Base-by-base conservation (phyloP, 257 asterid species). In the Primulina eburnea region DNA sequence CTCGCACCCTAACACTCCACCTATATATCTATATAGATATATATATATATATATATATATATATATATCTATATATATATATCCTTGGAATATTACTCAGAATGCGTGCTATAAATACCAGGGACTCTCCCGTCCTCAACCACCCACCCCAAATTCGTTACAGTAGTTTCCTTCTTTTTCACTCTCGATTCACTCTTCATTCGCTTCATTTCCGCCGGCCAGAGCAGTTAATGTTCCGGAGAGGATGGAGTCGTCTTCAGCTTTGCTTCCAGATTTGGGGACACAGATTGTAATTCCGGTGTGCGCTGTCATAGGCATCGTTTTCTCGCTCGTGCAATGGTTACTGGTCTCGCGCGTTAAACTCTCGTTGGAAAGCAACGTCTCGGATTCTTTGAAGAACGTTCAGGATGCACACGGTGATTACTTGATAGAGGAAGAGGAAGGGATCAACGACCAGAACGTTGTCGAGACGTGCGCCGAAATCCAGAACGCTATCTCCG, bases 371-470 rank as follows among this genome's bases (percentile, higher is more conserved):
- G 75, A 55, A 4, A 52, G 6, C 2, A 76, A 78, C 6, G 75
- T 34, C 6, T 77, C 72, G 58, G 12, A 82, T 64, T 62, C 81
- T 14, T 69, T 71, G 5, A 76, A 75, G 64, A 81, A 75, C 58
- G 82, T 77, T 35, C 87, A 82, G 69, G 87, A 92, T 75, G 96
- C 85, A 18, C 83, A 79, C 79, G 67, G 62, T 26, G 95, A 88
- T n/a, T 80, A 58, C 76, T 72, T 92, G 85, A 92, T 92, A 73
- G 97, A 92, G 73, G 97, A 91, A 71, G 97, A 91, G 83, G 97
- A 92, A 43, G 97, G 96, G 17, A 60, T 87, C 43, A 78, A 81
- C 67, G 96, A 84, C 65, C 90, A 84, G 2, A 77, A 72, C 84
- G 90, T 87, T 52, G 90, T 92, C 62, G 89, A 5, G 12, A 89